A percentile compares a stretch with the other conserved stretches of the same genome.
These are phyloP conservation scores for Coniochaeta sp. DNA, from an alignment of 2,329 filamentous ascomycete genomes.

Conservation along the genomic window DNA sequence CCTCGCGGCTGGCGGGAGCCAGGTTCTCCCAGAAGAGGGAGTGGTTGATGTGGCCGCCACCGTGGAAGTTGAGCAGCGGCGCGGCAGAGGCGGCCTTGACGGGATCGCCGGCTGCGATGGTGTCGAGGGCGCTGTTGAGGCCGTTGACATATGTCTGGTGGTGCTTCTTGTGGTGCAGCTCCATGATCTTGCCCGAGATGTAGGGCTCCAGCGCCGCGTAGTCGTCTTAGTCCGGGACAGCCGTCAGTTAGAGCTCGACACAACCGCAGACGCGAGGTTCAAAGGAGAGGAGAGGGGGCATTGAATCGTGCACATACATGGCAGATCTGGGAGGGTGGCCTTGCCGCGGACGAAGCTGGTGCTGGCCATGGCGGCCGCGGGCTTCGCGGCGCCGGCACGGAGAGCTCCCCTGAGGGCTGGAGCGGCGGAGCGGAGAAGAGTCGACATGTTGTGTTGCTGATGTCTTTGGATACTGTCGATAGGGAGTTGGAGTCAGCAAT, in stretches of 20 bases:
- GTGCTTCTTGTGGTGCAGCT: slow-evolving; percentile 72
- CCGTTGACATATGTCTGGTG: slow-evolving; percentile 74
- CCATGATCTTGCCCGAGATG: slow-evolving; percentile 75
- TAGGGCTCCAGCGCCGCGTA: slow-evolving; percentile 87
- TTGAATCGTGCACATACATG: slow-evolving; percentile 35
- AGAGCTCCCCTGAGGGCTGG: slow-evolving; percentile 63
- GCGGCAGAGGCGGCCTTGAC: slow-evolving; percentile 42
- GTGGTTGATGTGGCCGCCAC: slow-evolving; percentile 90
- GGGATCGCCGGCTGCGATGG: slow-evolving; percentile 55
- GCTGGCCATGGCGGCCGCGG: slow-evolving; percentile 58
- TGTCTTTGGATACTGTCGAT: background rate
- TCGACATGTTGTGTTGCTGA: slow-evolving; percentile 56
- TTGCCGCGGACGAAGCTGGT: slow-evolving; percentile 78
- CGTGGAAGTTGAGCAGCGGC: slow-evolving; percentile 71
- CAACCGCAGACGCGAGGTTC: background rate
- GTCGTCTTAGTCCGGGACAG: slow-evolving; percentile 63
- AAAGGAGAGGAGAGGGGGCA: background rate
- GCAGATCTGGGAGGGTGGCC: slow-evolving; percentile 87
- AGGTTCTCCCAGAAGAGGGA: slow-evolving; percentile 88
- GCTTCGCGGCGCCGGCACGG: slow-evolving; percentile 57
- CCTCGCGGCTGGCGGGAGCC: slow-evolving; percentile 54
- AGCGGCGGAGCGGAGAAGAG: slow-evolving; percentile 65
- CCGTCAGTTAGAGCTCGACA: background rate
- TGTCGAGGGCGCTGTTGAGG: slow-evolving; percentile 59
- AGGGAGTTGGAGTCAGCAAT: slow-evolving; percentile 1